Evolutionary conservation across 176 grass and related monocot species (phyloP).

Genomic region (Lolium rigidum): DNA sequence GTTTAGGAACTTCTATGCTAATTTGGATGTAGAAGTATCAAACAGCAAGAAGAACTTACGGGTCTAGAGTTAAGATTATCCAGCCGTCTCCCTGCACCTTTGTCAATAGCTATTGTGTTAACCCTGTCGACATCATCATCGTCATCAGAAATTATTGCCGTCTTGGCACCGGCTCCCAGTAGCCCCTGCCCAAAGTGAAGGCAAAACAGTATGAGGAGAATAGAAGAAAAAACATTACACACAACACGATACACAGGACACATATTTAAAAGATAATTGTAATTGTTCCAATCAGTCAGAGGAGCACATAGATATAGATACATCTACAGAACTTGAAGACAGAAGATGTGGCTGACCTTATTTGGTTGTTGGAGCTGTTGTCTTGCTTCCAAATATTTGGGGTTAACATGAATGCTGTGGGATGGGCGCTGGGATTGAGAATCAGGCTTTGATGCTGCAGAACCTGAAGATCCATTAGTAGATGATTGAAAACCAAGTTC

Average conservation of each 20-base stretch:
- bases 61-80: constrained; percentile 51
- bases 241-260: not conserved
- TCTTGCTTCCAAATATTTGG: constrained; percentile 95
- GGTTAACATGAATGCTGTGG: constrained; percentile 95
- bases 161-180: constrained; percentile 50
- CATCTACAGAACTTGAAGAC: constrained; percentile 16
- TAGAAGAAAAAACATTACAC: not conserved
- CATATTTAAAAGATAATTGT: constrained; percentile 1
- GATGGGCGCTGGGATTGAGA: constrained; percentile 68
- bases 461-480: constrained; percentile 63
- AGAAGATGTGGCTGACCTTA: constrained; percentile 49
- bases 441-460: constrained; percentile 61
- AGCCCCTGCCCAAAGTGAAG: constrained; percentile 54
- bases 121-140: constrained; percentile 49
- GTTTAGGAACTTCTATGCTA: not conserved
- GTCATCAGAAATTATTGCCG: constrained; percentile 44
- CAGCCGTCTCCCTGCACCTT: constrained; percentile 47
- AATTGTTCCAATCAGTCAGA: not conserved
- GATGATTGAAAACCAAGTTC: constrained; percentile 81
- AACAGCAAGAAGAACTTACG: constrained; percentile 56
- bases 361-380: constrained; percentile 72
- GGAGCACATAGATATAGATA: not conserved
- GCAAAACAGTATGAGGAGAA: constrained; percentile 38
- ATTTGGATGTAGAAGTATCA: constrained; percentile 13
- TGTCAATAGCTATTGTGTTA: constrained; percentile 48